Evolutionary conservation across 192 early-diverging fungal species (phyloP).

Genomic region (Paraglomus brasilianum): DNA sequence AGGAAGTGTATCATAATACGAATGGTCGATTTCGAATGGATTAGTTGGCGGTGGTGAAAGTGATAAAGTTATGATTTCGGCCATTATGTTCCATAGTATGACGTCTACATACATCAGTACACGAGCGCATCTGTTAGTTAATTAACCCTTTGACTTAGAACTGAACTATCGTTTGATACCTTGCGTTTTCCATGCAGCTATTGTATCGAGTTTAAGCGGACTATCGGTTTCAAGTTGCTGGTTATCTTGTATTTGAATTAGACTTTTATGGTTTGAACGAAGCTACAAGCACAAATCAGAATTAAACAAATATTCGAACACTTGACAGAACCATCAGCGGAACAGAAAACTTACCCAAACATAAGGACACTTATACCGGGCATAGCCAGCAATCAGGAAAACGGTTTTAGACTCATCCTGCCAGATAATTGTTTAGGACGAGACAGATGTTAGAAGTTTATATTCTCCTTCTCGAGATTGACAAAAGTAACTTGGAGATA

Average conservation of each 20-base stretch:
- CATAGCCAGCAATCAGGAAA: constrained; percentile 68
- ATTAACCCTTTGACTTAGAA: background rate
- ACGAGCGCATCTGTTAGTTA: background rate
- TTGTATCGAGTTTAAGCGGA: constrained; percentile 61
- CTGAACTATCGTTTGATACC: constrained; percentile 28
- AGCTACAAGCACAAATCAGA: constrained; percentile 38
- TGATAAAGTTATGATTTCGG: constrained; percentile 62
- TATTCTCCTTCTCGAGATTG: background rate
- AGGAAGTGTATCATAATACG: constrained; percentile 59
- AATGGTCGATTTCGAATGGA: constrained; percentile 63
- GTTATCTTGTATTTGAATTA: constrained; percentile 48
- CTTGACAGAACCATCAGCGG: background rate
- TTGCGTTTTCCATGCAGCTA: constrained; percentile 61
- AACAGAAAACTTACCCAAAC: constrained; percentile 56
- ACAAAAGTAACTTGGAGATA: background rate
- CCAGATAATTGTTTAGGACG: constrained; percentile 32
- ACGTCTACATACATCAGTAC: constrained; percentile 42
- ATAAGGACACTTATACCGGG: constrained; percentile 68
- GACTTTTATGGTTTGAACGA: constrained; percentile 57
- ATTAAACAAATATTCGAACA: background rate
- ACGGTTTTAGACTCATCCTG: constrained; percentile 51
- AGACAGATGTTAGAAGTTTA: constrained; percentile 16
- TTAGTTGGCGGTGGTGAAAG: constrained; percentile 58
- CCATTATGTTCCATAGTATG: constrained; percentile 64
- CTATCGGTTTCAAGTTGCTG: constrained; percentile 58